Conservation (phyloP, 2,329 filamentous ascomycete genomes). For the Furcasterigmium furcatum region DNA sequence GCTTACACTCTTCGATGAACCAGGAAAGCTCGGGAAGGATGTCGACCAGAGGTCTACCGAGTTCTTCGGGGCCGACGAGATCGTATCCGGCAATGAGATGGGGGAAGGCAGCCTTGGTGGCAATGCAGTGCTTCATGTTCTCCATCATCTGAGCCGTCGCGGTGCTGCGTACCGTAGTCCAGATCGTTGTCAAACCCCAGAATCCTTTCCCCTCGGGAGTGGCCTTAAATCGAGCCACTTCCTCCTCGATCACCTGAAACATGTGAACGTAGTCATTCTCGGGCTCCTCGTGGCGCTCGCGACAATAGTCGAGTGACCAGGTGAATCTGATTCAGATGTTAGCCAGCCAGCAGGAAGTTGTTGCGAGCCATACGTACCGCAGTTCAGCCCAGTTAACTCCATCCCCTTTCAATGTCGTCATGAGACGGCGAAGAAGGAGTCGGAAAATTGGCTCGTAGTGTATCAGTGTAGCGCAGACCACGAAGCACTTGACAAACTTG, state of each 20-base stretch:
- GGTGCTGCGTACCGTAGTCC: conserved; percentile 69
- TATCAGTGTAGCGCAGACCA: conserved; percentile 69
- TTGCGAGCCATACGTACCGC: conserved; percentile 33
- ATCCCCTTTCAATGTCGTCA: conserved; percentile 71
- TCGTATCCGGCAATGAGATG: conserved; percentile 84
- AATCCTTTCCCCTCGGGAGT: conserved; percentile 71
- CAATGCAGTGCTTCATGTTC: conserved; percentile 85
- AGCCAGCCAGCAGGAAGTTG: conserved; percentile 7
- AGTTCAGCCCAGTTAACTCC: conserved; percentile 85
- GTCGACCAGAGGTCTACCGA: conserved; percentile 71
- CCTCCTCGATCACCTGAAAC: conserved; percentile 72
- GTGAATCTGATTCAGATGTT: conserved; percentile 41
- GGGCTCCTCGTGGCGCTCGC: conserved; percentile 58
- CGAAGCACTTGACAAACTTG: conserved; percentile 75
- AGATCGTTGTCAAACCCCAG: conserved; percentile 83
- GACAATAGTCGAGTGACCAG: conserved; percentile 70
- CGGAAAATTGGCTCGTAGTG: conserved; percentile 91
- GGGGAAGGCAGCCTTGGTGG: conserved; percentile 75
- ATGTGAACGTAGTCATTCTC: conserved; percentile 68
- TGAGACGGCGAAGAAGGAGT: conserved; percentile 67
- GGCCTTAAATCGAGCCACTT: conserved; percentile 71
- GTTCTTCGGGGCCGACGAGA: conserved; percentile 83
- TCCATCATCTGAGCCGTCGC: conserved; percentile 66
- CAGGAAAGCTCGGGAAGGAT: conserved; percentile 84
- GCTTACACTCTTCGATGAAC: conserved; percentile 83